phyloP scores from a whole-genome alignment of 306 rosid genomes.

The Quercus gilva region DNA sequence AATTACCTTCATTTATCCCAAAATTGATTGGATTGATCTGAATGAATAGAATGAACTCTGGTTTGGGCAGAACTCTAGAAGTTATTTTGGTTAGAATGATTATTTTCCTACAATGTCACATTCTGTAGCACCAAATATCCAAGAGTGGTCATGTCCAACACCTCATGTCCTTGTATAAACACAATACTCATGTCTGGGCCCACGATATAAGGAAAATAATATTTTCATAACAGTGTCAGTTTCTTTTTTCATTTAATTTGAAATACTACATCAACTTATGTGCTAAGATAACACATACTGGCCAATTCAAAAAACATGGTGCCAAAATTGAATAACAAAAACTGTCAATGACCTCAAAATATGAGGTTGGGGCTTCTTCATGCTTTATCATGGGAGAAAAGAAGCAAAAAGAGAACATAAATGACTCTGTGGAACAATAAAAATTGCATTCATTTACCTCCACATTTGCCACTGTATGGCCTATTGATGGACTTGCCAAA shows the following conservation, averaged over 20 bases:
- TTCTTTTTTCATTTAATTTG: neutral
- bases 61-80: too few species aligned
- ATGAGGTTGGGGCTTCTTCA: neutral
- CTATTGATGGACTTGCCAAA: slow-evolving; percentile 76
- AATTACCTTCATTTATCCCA: too few species aligned
- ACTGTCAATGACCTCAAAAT: neutral
- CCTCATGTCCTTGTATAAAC: neutral
- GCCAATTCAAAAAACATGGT: neutral
- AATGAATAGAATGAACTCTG: too few species aligned
- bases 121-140: too few species aligned
- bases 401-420: neutral
- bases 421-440: neutral
- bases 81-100: too few species aligned
- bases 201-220: neutral
- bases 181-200: neutral
- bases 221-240: neutral
- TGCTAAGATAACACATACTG: neutral
- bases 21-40: too few species aligned
- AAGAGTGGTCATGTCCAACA: neutral
- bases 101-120: too few species aligned
- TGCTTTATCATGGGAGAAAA: neutral
- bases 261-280: neutral
- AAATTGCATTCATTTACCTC: slow-evolving; percentile 47
- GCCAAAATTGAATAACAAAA: neutral
- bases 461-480: slow-evolving; percentile 78